phyloP scores from a whole-genome alignment of 202 grass and related monocot species.

The Musa balbisiana region DNA sequence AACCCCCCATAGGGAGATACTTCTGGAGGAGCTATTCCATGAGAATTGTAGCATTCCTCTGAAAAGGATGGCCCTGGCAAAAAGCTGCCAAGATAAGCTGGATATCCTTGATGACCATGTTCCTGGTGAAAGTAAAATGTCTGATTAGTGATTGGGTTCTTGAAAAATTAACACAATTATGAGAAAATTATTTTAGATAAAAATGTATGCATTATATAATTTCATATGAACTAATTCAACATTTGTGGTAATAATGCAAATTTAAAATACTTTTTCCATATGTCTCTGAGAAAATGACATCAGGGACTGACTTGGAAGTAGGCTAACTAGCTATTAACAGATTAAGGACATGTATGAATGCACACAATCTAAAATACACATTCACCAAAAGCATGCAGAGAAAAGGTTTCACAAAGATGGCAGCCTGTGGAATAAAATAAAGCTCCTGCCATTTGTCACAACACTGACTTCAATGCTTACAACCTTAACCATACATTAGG shows the following conservation, averaged over 20 bases:
- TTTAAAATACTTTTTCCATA: background rate
- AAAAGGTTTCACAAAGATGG: too few relatives aligned
- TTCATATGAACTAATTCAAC: background rate
- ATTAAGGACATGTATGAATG: too few relatives aligned
- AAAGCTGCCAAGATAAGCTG: conserved; percentile 3
- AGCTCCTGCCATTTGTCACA: too few relatives aligned
- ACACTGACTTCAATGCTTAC: too few relatives aligned
- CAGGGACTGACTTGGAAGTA: too few relatives aligned
- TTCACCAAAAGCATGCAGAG: too few relatives aligned
- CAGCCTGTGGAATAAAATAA: too few relatives aligned
- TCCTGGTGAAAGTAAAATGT: conserved; percentile 40
- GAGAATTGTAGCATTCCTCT: conserved; percentile 18
- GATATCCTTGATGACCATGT: conserved; percentile 50
- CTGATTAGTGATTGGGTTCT: background rate
- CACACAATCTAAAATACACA: too few relatives aligned
- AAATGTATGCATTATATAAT: background rate
- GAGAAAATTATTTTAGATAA: too few relatives aligned
- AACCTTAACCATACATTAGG: too few relatives aligned
- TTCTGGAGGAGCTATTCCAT: conserved; percentile 18
- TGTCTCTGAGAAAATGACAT: too few relatives aligned
- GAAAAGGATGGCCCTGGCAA: conserved; percentile 26
- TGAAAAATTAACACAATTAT: background rate
- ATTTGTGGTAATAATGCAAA: background rate
- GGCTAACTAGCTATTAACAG: too few relatives aligned
- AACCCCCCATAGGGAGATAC: conserved; percentile 47